Percentiles rank a stretch among this genome's conserved stretches.
Conservation (phyloP, 441 rosid genomes). For the Flueggea neowawraea region DNA sequence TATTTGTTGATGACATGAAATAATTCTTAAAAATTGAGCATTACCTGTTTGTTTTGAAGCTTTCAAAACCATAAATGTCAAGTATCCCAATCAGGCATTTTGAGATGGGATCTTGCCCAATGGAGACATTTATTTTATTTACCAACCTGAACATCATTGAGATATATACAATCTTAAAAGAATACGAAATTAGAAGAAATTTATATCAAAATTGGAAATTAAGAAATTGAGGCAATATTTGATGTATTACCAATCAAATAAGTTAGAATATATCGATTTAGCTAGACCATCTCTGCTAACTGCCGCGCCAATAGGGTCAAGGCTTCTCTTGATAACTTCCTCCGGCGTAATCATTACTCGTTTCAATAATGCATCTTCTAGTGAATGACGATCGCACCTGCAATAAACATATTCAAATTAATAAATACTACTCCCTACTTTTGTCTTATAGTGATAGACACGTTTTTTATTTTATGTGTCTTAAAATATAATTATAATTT, state of each 20-base stretch:
- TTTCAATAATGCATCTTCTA: slow-evolving; percentile 80
- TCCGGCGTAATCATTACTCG: slow-evolving; percentile 89
- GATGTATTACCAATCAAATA: slow-evolving; percentile 74
- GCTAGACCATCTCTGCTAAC: slow-evolving; percentile 92
- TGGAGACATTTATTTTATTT: slow-evolving; percentile 79
- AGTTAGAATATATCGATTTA: slow-evolving; percentile 80
- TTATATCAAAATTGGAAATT: no score
- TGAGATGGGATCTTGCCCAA: slow-evolving; percentile 90
- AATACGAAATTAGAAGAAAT: slow-evolving; percentile 3
- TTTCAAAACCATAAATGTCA: slow-evolving; percentile 98
- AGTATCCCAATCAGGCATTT: slow-evolving; percentile 91
- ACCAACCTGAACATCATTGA: slow-evolving; percentile 61
- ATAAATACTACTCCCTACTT: slow-evolving; percentile 1
- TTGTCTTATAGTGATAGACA: no score
- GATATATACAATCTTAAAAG: slow-evolving; percentile 5
- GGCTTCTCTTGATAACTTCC: slow-evolving; percentile 84
- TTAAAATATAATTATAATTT: no score
- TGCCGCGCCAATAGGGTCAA: slow-evolving; percentile 72
- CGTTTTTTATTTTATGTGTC: no score
- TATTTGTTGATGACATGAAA: no score
- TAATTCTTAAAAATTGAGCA: background rate
- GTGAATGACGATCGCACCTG: slow-evolving; percentile 72
- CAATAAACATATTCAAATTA: slow-evolving; percentile 10
- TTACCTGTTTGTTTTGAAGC: slow-evolving; percentile 99
- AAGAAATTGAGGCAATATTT: slow-evolving; percentile 13